Conservation (phyloP, 2,329 filamentous ascomycete species). For the Cordyceps javanica region DNA sequence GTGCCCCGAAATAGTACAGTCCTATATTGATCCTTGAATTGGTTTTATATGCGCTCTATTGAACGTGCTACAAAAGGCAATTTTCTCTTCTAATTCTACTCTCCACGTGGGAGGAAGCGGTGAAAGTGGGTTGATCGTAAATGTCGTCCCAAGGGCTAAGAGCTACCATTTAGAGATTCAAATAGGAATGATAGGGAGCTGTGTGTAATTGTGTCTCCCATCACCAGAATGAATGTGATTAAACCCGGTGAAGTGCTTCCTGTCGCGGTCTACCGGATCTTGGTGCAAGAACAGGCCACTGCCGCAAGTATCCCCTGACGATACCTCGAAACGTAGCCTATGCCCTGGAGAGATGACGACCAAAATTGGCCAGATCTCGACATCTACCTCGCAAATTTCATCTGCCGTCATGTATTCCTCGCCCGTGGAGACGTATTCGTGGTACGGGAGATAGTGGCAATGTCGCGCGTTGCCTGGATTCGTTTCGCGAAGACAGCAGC, state of each 20-base stretch:
- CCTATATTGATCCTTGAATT: too few species aligned
- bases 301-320: not conserved
- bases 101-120: too few species aligned
- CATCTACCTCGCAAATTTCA: conserved; percentile 52
- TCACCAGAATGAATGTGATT: conserved; percentile 1
- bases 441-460: conserved; percentile 35
- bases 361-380: conserved; percentile 61
- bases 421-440: conserved; percentile 53
- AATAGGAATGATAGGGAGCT: not conserved
- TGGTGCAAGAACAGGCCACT: not conserved
- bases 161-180: too few species aligned
- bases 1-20: too few species aligned
- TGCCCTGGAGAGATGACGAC: conserved; percentile 32
- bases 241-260: conserved; percentile 17
- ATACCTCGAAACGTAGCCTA: not conserved
- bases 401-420: conserved; percentile 47
- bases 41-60: too few species aligned
- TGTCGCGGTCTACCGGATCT: not conserved
- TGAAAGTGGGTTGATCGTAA: too few species aligned
- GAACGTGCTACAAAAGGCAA: too few species aligned
- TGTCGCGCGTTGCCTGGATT: conserved; percentile 36
- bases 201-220: not conserved
- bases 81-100: too few species aligned
- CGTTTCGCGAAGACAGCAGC: conserved; percentile 49
- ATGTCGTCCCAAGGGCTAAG: too few species aligned